These are phyloP conservation scores for Aspergillus cavernicola DNA, from an alignment of 495 filamentous ascomycete genomes.

Conservation along the genomic window DNA sequence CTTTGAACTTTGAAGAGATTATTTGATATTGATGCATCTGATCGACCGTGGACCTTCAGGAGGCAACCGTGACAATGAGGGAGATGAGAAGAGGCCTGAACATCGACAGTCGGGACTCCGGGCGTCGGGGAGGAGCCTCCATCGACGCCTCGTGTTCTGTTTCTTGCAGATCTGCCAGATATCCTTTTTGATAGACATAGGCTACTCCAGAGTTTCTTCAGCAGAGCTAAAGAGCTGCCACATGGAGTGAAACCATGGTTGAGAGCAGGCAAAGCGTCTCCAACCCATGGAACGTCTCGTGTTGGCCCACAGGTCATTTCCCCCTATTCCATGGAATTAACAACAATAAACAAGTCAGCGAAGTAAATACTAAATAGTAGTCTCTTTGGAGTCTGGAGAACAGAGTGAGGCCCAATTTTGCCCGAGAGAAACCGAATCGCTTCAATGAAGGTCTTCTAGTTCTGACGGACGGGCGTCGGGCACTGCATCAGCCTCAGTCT, in stretches of 20 bases:
- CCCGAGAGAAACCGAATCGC: neutral
- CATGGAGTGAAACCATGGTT: slow-evolving; percentile 1
- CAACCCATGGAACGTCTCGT: slow-evolving; percentile 1
- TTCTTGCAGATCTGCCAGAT: too few relatives aligned
- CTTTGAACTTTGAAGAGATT: too few relatives aligned
- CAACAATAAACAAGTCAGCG: neutral
- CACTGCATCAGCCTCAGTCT: slow-evolving; percentile 4
- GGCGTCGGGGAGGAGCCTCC: neutral
- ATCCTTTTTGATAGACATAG: too few relatives aligned
- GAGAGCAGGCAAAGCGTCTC: neutral
- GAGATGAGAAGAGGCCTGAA: neutral
- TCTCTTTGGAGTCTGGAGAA: neutral
- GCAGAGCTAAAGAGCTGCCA: neutral
- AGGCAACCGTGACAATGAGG: neutral
- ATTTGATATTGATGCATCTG: neutral
- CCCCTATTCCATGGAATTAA: neutral
- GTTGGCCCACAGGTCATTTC: neutral
- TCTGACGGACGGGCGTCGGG: neutral
- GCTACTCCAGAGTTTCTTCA: too few relatives aligned
- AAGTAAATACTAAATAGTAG: neutral
- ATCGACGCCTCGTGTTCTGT: neutral
- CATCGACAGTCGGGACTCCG: neutral
- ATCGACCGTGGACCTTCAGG: neutral
- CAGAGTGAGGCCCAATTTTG: neutral
- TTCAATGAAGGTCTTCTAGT: too few relatives aligned